Conservation (phyloP, 768 basidiomycete genomes). For the Kwoniella mangroviensis region DNA sequence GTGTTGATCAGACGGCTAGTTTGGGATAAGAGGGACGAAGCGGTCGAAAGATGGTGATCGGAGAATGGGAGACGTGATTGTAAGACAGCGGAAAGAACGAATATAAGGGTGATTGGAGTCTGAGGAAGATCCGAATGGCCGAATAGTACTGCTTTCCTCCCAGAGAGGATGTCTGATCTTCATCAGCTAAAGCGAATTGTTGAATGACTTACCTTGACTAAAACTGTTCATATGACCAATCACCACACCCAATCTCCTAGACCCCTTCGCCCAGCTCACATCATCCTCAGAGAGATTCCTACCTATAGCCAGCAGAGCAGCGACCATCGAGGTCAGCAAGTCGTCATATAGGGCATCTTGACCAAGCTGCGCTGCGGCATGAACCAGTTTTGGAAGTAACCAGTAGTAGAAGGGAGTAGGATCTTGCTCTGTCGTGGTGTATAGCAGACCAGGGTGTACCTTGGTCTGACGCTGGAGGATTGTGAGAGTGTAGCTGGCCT, state of each 20-base stretch:
- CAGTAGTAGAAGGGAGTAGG: constrained; percentile 47
- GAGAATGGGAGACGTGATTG: constrained; percentile 10
- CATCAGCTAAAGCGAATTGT: not conserved
- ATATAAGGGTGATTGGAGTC: not conserved
- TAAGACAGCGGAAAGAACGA: constrained; percentile 10
- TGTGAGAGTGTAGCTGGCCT: constrained; percentile 37
- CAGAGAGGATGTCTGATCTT: not conserved
- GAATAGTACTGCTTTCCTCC: constrained; percentile 9
- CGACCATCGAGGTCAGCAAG: constrained; percentile 16
- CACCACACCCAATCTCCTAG: constrained; percentile 15
- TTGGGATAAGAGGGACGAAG: constrained; percentile 15
- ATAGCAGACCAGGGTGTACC: constrained; percentile 39
- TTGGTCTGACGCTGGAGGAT: constrained; percentile 38
- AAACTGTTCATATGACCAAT: constrained; percentile 23
- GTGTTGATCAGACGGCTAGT: constrained; percentile 2
- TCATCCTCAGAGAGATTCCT: constrained; percentile 30
- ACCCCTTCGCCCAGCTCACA: constrained; percentile 22
- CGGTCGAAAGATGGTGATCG: constrained; percentile 1
- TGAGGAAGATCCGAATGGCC: not conserved
- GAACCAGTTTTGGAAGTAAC: constrained; percentile 43
- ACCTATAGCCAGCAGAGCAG: constrained; percentile 22
- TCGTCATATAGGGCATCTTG: constrained; percentile 26
- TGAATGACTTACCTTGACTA: constrained; percentile 25
- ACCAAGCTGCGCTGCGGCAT: constrained; percentile 22
- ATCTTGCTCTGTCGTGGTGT: not conserved